phyloP scores from a whole-genome alignment of 1,284 basidiomycete genomes.

The Austroboletus olivaceoglutinosus region DNA sequence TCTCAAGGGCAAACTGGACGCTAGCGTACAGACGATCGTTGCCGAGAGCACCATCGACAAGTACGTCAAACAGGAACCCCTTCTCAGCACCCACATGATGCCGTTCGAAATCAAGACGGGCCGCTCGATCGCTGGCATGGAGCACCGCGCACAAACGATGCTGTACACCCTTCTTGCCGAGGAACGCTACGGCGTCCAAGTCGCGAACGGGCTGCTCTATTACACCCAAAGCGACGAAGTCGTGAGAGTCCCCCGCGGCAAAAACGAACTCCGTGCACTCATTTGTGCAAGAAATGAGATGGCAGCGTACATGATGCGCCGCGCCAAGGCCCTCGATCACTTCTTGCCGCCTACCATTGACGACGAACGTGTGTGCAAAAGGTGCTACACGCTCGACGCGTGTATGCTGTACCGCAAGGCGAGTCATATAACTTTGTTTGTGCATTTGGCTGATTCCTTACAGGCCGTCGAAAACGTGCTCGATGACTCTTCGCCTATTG shows the following conservation, averaged over 20 bases:
- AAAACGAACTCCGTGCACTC: conserved; percentile 85
- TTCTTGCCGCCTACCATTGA: conserved; percentile 90
- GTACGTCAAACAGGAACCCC: conserved; percentile 12
- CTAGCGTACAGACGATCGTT: conserved; percentile 74
- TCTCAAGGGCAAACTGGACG: conserved; percentile 95
- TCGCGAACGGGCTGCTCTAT: conserved; percentile 82
- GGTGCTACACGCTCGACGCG: conserved; percentile 80
- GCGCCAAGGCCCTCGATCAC: conserved; percentile 34
- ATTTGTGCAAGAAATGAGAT: conserved; percentile 84
- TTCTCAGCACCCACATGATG: conserved; percentile 45
- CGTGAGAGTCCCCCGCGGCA: conserved; percentile 72
- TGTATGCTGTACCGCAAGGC: conserved; percentile 96
- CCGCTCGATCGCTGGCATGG: conserved; percentile 70
- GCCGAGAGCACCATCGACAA: conserved; percentile 38
- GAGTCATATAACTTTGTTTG: conserved; percentile 18
- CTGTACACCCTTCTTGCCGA: conserved; percentile 91
- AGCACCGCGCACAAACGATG: conserved; percentile 98
- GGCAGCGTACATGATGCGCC: conserved; percentile 68
- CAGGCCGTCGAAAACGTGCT: conserved; percentile 71
- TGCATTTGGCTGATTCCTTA: background rate
- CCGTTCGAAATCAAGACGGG: conserved; percentile 99
- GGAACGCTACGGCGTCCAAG: conserved; percentile 78
- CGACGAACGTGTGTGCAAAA: conserved; percentile 72
- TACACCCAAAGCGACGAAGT: conserved; percentile 92
- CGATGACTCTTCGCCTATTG: conserved; percentile 64